These are phyloP conservation scores for Novymonas esmeraldas DNA, from an alignment of 208 protist species.

Conservation along the genomic window DNA sequence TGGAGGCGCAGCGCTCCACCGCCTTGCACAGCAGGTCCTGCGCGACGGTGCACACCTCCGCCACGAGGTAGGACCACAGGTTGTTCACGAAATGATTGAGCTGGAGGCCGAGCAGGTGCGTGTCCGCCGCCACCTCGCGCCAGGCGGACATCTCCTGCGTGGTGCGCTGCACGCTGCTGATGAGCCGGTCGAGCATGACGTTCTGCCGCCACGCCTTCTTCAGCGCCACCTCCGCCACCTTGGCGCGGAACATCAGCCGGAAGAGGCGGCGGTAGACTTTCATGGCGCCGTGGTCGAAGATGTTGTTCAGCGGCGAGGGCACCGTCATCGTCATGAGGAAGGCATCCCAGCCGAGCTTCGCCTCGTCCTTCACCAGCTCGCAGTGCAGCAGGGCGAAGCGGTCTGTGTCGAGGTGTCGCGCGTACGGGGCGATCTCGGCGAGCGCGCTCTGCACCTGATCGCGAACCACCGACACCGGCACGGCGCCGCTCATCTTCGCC, in stretches of 20 bases:
- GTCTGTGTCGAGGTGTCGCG: conserved; percentile 56
- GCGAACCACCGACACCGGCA: conserved; percentile 53
- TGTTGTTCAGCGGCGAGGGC: conserved; percentile 68
- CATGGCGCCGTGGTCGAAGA: conserved; percentile 53
- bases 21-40: conserved; percentile 57
- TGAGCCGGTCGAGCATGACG: conserved; percentile 59
- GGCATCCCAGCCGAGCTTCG: conserved; percentile 65
- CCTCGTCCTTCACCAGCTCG: conserved; percentile 65
- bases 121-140: conserved; percentile 60
- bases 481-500: conserved; percentile 47
- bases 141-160: conserved; percentile 38
- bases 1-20: conserved; percentile 45
- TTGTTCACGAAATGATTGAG: conserved; percentile 78
- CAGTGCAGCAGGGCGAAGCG: conserved; percentile 56
- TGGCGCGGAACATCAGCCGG: conserved; percentile 72
- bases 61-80: conserved; percentile 73
- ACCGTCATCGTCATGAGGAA: conserved; percentile 69
- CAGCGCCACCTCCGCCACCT: conserved; percentile 63
- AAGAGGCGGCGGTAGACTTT: conserved; percentile 71
- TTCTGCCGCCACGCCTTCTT: conserved; percentile 70
- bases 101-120: conserved; percentile 67
- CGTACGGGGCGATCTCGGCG: conserved; percentile 53
- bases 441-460: conserved; percentile 59
- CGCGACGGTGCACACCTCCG: conserved; percentile 66
- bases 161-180: conserved; percentile 47